phyloP scores from a whole-genome alignment of 2,329 filamentous ascomycete species.

The Thelonectria rubi region DNA sequence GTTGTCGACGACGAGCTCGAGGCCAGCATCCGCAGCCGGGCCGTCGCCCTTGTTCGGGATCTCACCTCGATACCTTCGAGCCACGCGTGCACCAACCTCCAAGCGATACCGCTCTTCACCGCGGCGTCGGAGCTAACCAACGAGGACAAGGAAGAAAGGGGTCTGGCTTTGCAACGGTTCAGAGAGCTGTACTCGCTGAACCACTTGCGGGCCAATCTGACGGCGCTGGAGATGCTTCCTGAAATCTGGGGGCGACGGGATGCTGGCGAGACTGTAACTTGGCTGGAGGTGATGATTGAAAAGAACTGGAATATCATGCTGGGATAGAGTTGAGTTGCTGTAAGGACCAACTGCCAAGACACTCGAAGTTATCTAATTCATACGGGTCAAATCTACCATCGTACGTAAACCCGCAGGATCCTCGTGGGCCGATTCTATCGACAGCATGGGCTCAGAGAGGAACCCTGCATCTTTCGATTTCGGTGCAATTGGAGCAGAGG shows the following conservation, averaged over 20 bases:
- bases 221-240: not conserved
- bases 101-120: constrained; percentile 5
- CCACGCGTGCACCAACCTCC: constrained; percentile 1
- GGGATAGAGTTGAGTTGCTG: too few species aligned
- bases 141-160: not conserved
- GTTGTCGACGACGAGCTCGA: not conserved
- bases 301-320: constrained; percentile 10
- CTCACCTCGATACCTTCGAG: not conserved
- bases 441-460: too few species aligned
- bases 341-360: too few species aligned
- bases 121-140: not conserved
- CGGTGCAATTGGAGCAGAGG: too few species aligned
- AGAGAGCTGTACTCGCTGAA: constrained; percentile 12
- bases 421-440: too few species aligned
- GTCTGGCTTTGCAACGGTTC: not conserved
- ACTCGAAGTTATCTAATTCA: too few species aligned
- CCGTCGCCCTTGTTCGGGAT: not conserved
- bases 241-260: constrained; percentile 8
- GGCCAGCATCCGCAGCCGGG: not conserved
- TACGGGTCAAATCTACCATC: too few species aligned
- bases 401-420: too few species aligned
- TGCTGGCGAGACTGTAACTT: not conserved
- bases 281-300: constrained; percentile 4
- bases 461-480: too few species aligned
- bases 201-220: constrained; percentile 3